These are phyloP conservation scores for Potentilla sterilis DNA, from an alignment of 306 rosid genomes.

Conservation along the genomic window DNA sequence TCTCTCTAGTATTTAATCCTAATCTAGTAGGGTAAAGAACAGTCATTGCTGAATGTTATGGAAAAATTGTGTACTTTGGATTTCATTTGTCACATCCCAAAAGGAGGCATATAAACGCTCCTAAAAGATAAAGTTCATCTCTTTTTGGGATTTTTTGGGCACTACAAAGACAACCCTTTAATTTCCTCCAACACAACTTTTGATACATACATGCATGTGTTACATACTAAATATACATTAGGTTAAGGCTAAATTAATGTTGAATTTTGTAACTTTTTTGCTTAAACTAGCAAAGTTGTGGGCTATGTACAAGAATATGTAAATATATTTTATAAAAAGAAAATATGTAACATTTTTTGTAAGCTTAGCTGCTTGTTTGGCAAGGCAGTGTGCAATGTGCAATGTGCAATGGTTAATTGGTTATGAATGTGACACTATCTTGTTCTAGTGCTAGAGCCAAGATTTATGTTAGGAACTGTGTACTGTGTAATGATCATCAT, in stretches of 20 bases:
- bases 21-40: conserved; percentile 18
- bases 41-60: conserved; percentile 45
- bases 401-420: neutral
- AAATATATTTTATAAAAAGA: too few relatives aligned
- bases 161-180: conserved; percentile 29
- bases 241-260: neutral
- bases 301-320: neutral
- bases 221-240: neutral
- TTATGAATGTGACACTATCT: neutral
- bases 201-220: neutral
- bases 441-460: conserved; percentile 2
- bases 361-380: neutral
- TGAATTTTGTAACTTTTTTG: neutral
- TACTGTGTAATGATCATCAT: neutral
- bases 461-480: neutral
- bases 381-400: neutral
- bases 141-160: conserved; percentile 36
- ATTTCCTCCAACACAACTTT: neutral
- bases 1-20: conserved; percentile 21
- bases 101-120: conserved; percentile 21
- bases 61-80: conserved; percentile 38
- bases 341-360: too few relatives aligned
- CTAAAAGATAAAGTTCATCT: conserved; percentile 31
- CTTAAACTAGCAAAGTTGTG: neutral
- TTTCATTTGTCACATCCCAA: conserved; percentile 28